Conservation (phyloP, 2,329 filamentous ascomycete genomes). For the Lachnellula occidentalis region DNA sequence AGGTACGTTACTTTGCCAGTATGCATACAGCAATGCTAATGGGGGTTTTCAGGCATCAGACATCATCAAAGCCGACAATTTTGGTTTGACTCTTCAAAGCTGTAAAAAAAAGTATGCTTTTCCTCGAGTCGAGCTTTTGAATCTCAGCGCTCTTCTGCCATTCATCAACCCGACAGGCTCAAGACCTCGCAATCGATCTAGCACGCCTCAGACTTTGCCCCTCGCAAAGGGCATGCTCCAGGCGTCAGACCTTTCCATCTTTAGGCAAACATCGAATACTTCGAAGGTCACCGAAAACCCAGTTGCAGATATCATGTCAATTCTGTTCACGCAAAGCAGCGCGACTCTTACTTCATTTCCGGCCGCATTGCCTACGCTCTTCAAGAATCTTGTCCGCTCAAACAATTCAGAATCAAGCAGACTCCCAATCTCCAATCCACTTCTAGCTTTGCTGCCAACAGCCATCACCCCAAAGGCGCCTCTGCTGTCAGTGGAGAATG, state of each 20-base stretch:
- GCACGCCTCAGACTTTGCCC: background rate
- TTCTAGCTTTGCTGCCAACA: background rate
- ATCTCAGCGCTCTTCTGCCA: background rate
- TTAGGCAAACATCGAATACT: background rate
- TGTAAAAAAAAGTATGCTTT: constrained; percentile 8
- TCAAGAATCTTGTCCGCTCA: background rate
- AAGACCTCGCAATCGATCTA: background rate
- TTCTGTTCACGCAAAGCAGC: background rate
- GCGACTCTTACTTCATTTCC: background rate
- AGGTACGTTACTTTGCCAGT: constrained; percentile 8
- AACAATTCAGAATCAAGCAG: background rate
- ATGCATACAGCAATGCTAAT: background rate
- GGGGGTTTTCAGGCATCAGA: constrained; percentile 18
- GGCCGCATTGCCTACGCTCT: too few relatives aligned
- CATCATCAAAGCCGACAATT: constrained; percentile 23
- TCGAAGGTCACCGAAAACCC: background rate
- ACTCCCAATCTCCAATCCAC: background rate
- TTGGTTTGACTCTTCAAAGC: constrained; percentile 8
- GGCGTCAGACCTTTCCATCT: background rate
- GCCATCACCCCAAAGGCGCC: background rate
- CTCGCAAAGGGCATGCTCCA: background rate
- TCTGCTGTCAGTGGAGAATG: background rate
- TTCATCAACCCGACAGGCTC: background rate
- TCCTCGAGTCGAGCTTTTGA: background rate
- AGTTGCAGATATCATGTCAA: background rate